A percentile compares a stretch with the other conserved stretches of the same genome.
phyloP scores from a whole-genome alignment of 1,284 basidiomycete genomes.

The Rhizoctonia solani region DNA sequence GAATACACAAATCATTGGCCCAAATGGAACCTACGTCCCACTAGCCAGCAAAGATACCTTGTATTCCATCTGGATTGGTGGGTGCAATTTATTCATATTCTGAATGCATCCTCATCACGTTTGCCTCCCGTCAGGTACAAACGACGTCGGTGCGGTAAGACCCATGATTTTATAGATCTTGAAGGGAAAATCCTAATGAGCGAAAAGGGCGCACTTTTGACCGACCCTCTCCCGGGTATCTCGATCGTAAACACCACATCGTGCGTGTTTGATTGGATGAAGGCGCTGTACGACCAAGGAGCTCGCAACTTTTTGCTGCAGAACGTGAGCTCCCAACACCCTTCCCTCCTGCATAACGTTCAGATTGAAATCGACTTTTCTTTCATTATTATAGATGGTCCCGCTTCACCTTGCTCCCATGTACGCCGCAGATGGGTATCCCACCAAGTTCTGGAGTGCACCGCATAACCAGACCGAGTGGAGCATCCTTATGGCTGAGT shows the following conservation, averaged over 20 bases:
- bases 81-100: no score
- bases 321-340: constrained; percentile 44
- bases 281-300: constrained; percentile 49
- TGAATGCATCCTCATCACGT: no score
- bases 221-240: constrained; percentile 48
- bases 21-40: constrained; percentile 48
- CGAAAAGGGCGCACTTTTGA: constrained; percentile 51
- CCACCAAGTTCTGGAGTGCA: constrained; percentile 47
- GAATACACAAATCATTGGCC: constrained; percentile 49
- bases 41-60: constrained; percentile 7
- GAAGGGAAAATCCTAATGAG: no score
- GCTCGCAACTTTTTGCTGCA: constrained; percentile 55
- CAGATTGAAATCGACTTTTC: not conserved
- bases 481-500: constrained; percentile 49
- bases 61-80: constrained; percentile 13
- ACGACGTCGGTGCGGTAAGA: constrained; percentile 44
- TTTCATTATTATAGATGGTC: constrained; percentile 43
- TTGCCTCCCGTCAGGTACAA: no score
- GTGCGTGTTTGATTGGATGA: constrained; percentile 54
- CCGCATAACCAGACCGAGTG: constrained; percentile 50
- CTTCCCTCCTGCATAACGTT: no score
- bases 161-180: no score
- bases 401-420: constrained; percentile 46
- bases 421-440: constrained; percentile 48
- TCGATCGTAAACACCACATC: constrained; percentile 51